Percentiles rank a stretch among this genome's conserved stretches.
These are phyloP conservation scores for Cyamopsis tetragonoloba DNA, from an alignment of 306 rosid species.

Conservation along the genomic window DNA sequence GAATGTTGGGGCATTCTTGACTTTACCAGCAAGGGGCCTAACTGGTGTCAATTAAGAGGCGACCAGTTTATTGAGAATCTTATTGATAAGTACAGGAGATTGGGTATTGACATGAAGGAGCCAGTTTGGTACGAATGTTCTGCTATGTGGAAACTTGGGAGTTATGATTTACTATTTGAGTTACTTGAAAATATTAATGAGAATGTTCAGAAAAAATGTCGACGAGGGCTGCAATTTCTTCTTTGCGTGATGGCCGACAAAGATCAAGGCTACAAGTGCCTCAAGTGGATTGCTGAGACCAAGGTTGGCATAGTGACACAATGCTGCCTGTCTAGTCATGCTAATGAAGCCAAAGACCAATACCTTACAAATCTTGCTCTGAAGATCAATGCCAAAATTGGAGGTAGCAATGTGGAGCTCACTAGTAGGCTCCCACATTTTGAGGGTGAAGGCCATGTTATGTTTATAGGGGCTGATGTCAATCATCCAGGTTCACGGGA, in stretches of 20 bases:
- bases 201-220: background rate
- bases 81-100: constrained; percentile 21
- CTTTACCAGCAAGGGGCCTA: constrained; percentile 14
- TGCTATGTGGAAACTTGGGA: constrained; percentile 30
- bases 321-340: constrained; percentile 52
- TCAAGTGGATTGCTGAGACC: constrained; percentile 76
- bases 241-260: constrained; percentile 59
- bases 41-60: background rate
- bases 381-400: constrained; percentile 83
- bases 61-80: constrained; percentile 28
- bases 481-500: constrained; percentile 61
- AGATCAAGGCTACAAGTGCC: constrained; percentile 53
- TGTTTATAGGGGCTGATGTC: constrained; percentile 88
- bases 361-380: constrained; percentile 64
- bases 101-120: constrained; percentile 51
- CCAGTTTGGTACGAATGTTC: constrained; percentile 22
- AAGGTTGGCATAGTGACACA: constrained; percentile 74
- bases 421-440: constrained; percentile 35
- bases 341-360: constrained; percentile 43
- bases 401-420: constrained; percentile 82
- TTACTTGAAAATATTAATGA: constrained; percentile 35
- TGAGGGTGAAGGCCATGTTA: constrained; percentile 46
- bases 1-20: constrained; percentile 60
- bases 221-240: constrained; percentile 45
- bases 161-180: constrained; percentile 12